Conservation (phyloP, 768 basidiomycete genomes). For the Pleurotus giganteus region DNA sequence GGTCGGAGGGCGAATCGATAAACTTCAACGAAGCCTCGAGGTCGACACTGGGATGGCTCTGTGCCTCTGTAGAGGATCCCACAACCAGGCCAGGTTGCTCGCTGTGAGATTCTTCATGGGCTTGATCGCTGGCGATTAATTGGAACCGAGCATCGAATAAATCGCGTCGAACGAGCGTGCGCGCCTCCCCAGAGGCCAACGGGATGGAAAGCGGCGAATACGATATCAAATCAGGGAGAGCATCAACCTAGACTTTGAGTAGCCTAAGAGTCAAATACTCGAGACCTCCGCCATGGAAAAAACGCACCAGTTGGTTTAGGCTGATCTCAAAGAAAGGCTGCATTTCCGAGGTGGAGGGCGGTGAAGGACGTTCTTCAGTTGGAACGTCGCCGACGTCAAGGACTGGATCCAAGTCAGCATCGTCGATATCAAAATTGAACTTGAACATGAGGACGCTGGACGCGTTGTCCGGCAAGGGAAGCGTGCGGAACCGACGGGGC, state of each 20-base stretch:
- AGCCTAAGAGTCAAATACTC: neutral
- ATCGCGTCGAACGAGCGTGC: slow-evolving; percentile 72
- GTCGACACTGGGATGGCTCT: slow-evolving; percentile 9
- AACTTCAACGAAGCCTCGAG: slow-evolving; percentile 48
- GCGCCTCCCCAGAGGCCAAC: slow-evolving; percentile 28
- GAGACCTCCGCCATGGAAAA: neutral
- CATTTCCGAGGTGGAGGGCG: neutral
- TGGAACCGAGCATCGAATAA: slow-evolving; percentile 97
- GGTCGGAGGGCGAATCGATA: slow-evolving; percentile 82
- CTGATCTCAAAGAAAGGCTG: slow-evolving; percentile 29
- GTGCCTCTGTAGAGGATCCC: neutral
- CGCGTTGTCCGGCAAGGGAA: too few relatives aligned
- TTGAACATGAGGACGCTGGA: slow-evolving; percentile 54
- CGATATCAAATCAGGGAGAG: slow-evolving; percentile 72
- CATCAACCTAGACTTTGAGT: slow-evolving; percentile 51
- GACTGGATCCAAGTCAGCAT: slow-evolving; percentile 25
- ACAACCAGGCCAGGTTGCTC: slow-evolving; percentile 4
- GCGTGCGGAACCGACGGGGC: too few relatives aligned
- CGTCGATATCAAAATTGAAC: slow-evolving; percentile 65
- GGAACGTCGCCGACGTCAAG: neutral
- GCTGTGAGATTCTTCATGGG: slow-evolving; percentile 24
- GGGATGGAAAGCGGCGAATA: slow-evolving; percentile 71
- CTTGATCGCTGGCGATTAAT: slow-evolving; percentile 60
- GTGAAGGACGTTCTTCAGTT: slow-evolving; percentile 11
- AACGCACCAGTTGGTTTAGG: slow-evolving; percentile 23